phyloP scores from a whole-genome alignment of 108 stramenopile species.

The Asterionellopsis glacialis region DNA sequence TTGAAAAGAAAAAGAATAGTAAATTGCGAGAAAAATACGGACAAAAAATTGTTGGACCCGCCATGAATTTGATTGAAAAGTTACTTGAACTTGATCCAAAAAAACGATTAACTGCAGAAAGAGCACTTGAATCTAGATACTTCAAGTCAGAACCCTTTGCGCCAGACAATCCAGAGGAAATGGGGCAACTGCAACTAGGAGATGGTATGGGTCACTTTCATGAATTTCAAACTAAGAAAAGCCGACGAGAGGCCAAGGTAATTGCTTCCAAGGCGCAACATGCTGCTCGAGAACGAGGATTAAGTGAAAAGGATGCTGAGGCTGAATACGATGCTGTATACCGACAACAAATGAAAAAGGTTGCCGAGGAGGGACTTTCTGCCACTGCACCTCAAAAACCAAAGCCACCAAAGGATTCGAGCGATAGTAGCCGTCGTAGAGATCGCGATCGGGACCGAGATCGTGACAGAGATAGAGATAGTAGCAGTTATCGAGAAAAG shows the following conservation, averaged over 20 bases:
- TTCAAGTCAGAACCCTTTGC: conserved; percentile 60
- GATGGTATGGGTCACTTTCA: conserved; percentile 63
- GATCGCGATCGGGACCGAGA: conserved; percentile 21
- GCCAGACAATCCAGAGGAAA: conserved; percentile 59
- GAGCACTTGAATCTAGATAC: conserved; percentile 58
- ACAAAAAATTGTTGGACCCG: conserved; percentile 37
- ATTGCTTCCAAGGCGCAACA: conserved; percentile 57
- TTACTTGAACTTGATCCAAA: conserved; percentile 75
- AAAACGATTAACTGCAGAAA: conserved; percentile 58
- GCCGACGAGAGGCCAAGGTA: conserved; percentile 72
- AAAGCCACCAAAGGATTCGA: conserved; percentile 1
- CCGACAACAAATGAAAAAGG: conserved; percentile 62
- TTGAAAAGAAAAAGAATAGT: conserved; percentile 29
- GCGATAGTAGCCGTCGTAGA: conserved; percentile 12
- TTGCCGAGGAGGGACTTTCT: conserved; percentile 40
- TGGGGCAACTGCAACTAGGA: conserved; percentile 49
- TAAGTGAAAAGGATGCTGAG: conserved; percentile 63
- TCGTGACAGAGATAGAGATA: conserved; percentile 12
- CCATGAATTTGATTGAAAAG: conserved; percentile 72
- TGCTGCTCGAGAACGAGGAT: conserved; percentile 44
- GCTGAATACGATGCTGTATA: conserved; percentile 58
- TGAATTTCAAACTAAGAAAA: conserved; percentile 86
- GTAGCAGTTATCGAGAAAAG: neutral
- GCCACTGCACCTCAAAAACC: neutral
- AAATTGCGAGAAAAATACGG: conserved; percentile 64